Base-by-base conservation (phyloP, 2,329 filamentous ascomycete genomes). In the Talaromyces sp. region DNA sequence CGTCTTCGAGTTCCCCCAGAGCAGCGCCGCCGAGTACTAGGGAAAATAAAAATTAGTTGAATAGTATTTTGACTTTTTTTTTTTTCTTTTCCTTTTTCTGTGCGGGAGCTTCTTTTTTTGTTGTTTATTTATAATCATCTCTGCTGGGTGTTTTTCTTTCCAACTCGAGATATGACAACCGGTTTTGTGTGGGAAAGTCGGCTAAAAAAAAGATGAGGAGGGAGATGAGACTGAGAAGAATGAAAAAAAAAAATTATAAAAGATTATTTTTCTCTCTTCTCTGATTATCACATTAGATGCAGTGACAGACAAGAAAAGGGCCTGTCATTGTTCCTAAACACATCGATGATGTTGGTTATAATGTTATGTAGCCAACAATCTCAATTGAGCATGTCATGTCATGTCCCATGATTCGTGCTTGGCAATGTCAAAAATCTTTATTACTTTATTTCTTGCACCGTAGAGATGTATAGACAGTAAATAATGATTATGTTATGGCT, bases 1-100 rank as follows among this genome's bases (percentile, higher is more conserved):
- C 79, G 87, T 88, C 81, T 99, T 99, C 78, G 94, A 99, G 88
- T 99, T 99, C 88, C 94, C 94, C 74, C 90, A 95, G 85, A 85
- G 85, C 77, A 83, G 83, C 75, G 80, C 83, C 75, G 74, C 85
- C 71, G 92, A 96, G 78, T 95, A 90, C 83, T 96, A 94, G 84
- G 83, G 27, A 46, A 60, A 60, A 21, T 32, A 31, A 31, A 38
- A n/a, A 55, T 17, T 56, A 32, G 46, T 46, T 56, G 38, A 56
- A 48, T 31, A 56, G 38, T 46, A 52, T 66, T 65, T 65, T 65
- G 64, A 56, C 61, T 64, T 67, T 67, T 61, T 58, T 64, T 64
- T 68, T 62, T 66, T 64, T 64, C 66, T 67, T 61, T 58, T 64
- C 63, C 67, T 62, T 66, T 64, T 69, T 65, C 59, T 51, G 59